Conservation (phyloP, 2,329 filamentous ascomycete genomes). For the Chaetomium sp. region DNA sequence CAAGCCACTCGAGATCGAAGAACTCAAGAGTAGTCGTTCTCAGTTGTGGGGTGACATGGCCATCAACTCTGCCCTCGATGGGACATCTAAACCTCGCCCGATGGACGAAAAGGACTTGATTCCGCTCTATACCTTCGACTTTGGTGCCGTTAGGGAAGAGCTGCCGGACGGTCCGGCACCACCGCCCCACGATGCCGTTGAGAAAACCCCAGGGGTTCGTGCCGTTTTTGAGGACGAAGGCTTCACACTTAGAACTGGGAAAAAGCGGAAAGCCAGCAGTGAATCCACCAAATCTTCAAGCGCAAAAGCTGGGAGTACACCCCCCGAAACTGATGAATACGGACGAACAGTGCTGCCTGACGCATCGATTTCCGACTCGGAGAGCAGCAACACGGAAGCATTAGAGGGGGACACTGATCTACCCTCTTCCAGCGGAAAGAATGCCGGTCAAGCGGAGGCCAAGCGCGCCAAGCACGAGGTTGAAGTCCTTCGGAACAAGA, state of each 20-base stretch:
- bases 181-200: conserved; percentile 14
- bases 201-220: conserved; percentile 22
- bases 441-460: no score
- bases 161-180: conserved; percentile 10
- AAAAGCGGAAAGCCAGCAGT: conserved; percentile 42
- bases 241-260: conserved; percentile 50
- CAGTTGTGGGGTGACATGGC: conserved; percentile 50
- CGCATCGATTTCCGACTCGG: conserved; percentile 7
- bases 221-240: conserved; percentile 34
- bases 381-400: conserved; percentile 3
- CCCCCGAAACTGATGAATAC: no score
- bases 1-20: conserved; percentile 27
- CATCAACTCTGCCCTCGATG: conserved; percentile 47
- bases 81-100: conserved; percentile 13
- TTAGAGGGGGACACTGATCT: no score
- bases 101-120: conserved; percentile 32
- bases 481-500: no score
- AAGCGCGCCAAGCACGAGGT: no score
- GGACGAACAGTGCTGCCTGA: no score
- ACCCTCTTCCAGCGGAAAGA: no score
- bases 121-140: conserved; percentile 38
- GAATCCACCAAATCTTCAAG: conserved; percentile 10
- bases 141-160: conserved; percentile 31
- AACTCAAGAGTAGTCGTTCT: conserved; percentile 40
- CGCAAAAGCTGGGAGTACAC: neutral